Conservation (phyloP, 2,329 filamentous ascomycete genomes). For the Hypoxylon sp. region DNA sequence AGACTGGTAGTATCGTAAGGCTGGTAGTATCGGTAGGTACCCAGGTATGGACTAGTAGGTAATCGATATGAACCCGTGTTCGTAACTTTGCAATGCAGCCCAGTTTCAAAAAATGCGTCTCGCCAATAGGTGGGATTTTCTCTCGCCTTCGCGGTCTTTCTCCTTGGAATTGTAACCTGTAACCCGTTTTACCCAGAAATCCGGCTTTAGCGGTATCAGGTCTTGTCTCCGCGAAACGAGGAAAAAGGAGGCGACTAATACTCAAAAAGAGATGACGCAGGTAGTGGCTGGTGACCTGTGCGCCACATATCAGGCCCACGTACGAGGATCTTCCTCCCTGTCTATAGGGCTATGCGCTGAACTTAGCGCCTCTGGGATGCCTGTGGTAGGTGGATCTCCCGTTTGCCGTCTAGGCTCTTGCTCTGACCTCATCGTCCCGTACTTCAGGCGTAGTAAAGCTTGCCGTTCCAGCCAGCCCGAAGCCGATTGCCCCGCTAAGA, state of each 20-base stretch:
- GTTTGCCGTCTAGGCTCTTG: neutral
- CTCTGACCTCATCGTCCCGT: constrained; percentile 35
- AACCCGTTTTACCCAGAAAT: constrained; percentile 21
- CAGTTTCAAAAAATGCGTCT: neutral
- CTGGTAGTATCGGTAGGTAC: neutral
- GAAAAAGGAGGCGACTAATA: constrained; percentile 43
- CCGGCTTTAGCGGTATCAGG: constrained; percentile 24
- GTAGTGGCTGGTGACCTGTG: constrained; percentile 43
- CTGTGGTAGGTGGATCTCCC: constrained; percentile 20
- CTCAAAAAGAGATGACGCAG: constrained; percentile 43
- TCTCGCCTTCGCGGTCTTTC: constrained; percentile 14
- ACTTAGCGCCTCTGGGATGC: constrained; percentile 3
- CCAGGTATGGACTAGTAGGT: neutral
- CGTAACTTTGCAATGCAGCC: neutral
- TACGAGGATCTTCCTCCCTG: constrained; percentile 26
- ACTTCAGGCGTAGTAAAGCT: constrained; percentile 19
- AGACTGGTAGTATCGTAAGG: too few relatives aligned
- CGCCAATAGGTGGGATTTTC: neutral
- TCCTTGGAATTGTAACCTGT: constrained; percentile 18
- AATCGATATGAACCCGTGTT: constrained; percentile 4
- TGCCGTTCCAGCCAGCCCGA: constrained; percentile 23
- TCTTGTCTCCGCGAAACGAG: constrained; percentile 24
- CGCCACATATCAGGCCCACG: constrained; percentile 7
- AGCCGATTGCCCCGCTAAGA: constrained; percentile 33
- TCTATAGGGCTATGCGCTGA: constrained; percentile 13